Evolutionary conservation across 177 flowering plant species (phyloP), one percentile per base, ranked within the genome.

Genomic region (Vitis hybrid): DNA sequence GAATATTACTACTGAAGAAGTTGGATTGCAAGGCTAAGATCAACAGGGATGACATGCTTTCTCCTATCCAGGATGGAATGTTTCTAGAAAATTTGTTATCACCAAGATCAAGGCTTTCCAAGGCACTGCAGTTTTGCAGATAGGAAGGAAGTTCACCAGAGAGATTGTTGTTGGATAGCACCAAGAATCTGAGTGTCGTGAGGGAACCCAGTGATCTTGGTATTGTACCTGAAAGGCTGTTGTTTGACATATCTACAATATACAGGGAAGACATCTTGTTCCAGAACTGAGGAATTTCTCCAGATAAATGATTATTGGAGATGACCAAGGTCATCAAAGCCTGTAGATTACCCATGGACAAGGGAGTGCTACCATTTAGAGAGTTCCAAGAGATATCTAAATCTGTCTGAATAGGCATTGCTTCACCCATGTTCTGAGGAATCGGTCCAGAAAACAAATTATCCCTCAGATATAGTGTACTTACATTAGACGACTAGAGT

Each of bases 361-460:
- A 30, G 5, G 77, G 74, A 49, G 74, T 66, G 40, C 45, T 52
- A 11, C 75, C 81, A 15, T 13, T 64, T 4, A 78, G 17, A 4
- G 30, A 48, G 60, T 78, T 78, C 1, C 4, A 3, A 48, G 72
- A 69, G 56, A 78, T 2, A 62, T 72, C 67, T 5, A 74, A 32
- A 40, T 66, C 51, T 4, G 32, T 5, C 61, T 69, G 49, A 5
- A 4, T 6, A 5, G 81, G 75, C 81, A 65, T 65, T 58, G 1
- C 26, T 10, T 61, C 30, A 1, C 76, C 78, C 6, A 79, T 59
- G 5, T 69, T 67, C 0, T 0, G 1, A 14, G 82, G 79, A 40
- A 75, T 68, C 1, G 70, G 73, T 45, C 81, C 81, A 4, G 73
- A 60, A 52, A 78, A 73, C 0, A 1, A 14, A 34, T 78, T 78